phyloP scores from a whole-genome alignment of 2,329 filamentous ascomycete species.

The Mariannaea elegans region DNA sequence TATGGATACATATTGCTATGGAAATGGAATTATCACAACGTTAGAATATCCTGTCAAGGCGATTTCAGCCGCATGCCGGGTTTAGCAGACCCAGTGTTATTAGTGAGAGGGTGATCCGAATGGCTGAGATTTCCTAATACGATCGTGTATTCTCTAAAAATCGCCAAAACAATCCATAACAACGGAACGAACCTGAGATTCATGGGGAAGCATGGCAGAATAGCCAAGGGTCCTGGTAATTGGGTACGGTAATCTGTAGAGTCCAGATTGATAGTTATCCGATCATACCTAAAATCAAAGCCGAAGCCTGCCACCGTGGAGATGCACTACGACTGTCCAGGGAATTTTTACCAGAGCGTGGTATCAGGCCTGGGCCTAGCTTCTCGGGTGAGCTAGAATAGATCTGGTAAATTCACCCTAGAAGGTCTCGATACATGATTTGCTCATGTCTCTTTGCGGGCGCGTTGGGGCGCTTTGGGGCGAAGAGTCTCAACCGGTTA shows the following conservation, averaged over 20 bases:
- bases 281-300: not conserved
- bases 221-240: slow-evolving; percentile 1
- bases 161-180: slow-evolving; percentile 1
- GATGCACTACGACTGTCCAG: slow-evolving; percentile 5
- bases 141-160: not conserved
- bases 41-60: not conserved
- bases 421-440: not conserved
- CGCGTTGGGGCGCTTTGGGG: not conserved
- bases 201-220: not conserved
- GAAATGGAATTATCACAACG: not conserved
- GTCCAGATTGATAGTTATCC: not conserved
- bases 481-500: slow-evolving; percentile 7
- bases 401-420: slow-evolving; percentile 13
- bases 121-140: not conserved
- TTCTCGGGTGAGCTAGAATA: slow-evolving; percentile 5
- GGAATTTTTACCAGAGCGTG: slow-evolving; percentile 11
- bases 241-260: too few species aligned
- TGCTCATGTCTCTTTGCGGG: slow-evolving; percentile 11
- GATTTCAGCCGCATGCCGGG: not conserved
- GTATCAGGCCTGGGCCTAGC: not conserved
- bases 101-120: not conserved
- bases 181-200: slow-evolving; percentile 13
- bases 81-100: not conserved
- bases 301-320: not conserved
- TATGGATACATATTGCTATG: not conserved